These are phyloP conservation scores for Apiotrichum mycotoxinovorans DNA, from an alignment of 1,284 basidiomycete genomes.

Conservation along the genomic window DNA sequence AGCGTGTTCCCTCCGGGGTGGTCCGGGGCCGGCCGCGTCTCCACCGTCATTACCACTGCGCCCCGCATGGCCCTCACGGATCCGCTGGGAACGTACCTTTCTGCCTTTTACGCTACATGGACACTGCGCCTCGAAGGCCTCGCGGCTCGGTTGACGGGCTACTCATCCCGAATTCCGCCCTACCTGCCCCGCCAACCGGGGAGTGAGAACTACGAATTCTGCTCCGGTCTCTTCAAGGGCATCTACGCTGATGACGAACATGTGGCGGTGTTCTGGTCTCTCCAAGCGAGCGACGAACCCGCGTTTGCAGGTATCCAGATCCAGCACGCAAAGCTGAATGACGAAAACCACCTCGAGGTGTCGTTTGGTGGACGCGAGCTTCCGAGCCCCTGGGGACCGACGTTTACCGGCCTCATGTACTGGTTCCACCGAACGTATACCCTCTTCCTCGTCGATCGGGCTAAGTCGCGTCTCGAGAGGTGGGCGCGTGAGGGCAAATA, in stretches of 20 bases:
- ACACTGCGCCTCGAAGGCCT: slow-evolving; percentile 8
- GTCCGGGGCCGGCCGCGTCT: not conserved
- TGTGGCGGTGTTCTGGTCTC: slow-evolving; percentile 4
- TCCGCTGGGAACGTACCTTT: slow-evolving; percentile 2
- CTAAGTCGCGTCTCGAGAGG: not conserved
- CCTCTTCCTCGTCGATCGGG: slow-evolving; percentile 9
- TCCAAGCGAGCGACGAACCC: not conserved
- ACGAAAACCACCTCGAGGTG: not conserved
- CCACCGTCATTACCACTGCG: not conserved
- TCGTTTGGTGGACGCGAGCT: slow-evolving; percentile 1
- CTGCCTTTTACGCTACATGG: slow-evolving; percentile 9
- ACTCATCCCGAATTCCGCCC: not conserved
- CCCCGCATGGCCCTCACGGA: not conserved
- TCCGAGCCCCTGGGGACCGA: not conserved
- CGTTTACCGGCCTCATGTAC: not conserved
- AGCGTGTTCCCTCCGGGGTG: not conserved
- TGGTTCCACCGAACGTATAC: slow-evolving; percentile 7
- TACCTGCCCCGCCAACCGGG: not conserved
- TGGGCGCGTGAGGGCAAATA: not conserved
- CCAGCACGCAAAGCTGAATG: not conserved
- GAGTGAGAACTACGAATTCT: not conserved
- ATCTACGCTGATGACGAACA: not conserved
- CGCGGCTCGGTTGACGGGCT: not conserved
- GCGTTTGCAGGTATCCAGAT: slow-evolving; percentile 3
- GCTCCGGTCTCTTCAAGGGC: slow-evolving; percentile 3